Evolutionary conservation across 495 filamentous ascomycete genomes (phyloP).

Genomic region (Lepraria neglecta): DNA sequence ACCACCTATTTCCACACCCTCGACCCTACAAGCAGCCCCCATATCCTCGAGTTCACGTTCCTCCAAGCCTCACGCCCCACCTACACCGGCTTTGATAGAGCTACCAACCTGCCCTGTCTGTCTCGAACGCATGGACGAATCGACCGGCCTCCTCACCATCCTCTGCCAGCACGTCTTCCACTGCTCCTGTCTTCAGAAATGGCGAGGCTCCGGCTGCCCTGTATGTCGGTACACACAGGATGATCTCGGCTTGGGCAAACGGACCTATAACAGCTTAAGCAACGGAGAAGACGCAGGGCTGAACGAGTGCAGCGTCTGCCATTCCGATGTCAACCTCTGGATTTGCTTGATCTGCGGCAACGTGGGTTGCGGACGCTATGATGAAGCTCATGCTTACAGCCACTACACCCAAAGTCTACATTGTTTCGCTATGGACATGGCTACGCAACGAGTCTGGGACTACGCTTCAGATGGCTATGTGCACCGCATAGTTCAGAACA

Average conservation of each 20-base stretch:
- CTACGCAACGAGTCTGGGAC: constrained; percentile 94
- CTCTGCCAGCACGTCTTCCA: constrained; percentile 98
- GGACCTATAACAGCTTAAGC: constrained; percentile 18
- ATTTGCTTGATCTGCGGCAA: constrained; percentile 90
- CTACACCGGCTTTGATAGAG: constrained; percentile 82
- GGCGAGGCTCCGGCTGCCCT: constrained; percentile 88
- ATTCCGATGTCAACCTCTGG: constrained; percentile 78
- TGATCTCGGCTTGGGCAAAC: constrained; percentile 36
- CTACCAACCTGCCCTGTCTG: constrained; percentile 95
- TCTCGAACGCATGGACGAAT: constrained; percentile 97
- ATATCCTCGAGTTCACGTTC: constrained; percentile 49
- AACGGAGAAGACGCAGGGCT: constrained; percentile 34
- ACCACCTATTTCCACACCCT: constrained; percentile 32
- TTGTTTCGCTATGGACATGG: constrained; percentile 86
- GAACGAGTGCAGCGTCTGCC: constrained; percentile 65
- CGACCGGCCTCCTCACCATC: constrained; percentile 87
- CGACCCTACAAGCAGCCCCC: constrained; percentile 41
- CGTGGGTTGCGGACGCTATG: constrained; percentile 90
- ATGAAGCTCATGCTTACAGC: constrained; percentile 84
- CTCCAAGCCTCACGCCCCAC: constrained; percentile 81
- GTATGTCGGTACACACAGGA: constrained; percentile 85
- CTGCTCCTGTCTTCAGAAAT: constrained; percentile 93
- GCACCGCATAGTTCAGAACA: constrained; percentile 86
- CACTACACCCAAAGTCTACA: constrained; percentile 88
- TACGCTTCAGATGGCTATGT: constrained; percentile 93